Conservation (phyloP, 2,329 filamentous ascomycete genomes). For the Xylaria sp. region DNA sequence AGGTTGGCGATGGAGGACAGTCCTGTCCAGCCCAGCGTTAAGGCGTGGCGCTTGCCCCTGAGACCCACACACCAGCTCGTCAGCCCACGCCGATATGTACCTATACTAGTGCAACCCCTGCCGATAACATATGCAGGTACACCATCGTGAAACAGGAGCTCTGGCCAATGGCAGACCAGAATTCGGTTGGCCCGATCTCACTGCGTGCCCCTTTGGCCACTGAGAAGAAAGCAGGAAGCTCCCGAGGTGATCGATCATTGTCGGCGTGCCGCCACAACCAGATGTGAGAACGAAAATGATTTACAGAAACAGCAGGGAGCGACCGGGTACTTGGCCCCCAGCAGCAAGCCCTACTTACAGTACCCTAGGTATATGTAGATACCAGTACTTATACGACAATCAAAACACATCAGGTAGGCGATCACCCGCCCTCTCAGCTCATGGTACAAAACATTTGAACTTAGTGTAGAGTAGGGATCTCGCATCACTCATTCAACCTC, state of each 20-base stretch:
- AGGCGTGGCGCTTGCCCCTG: slow-evolving; percentile 42
- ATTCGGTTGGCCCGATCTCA: slow-evolving; percentile 1
- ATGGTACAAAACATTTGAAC: not conserved
- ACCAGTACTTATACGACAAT: not conserved
- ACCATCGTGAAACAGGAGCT: slow-evolving; percentile 46
- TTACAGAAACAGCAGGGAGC: not conserved
- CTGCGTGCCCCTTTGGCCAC: slow-evolving; percentile 14
- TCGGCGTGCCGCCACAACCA: slow-evolving; percentile 24
- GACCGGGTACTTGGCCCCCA: slow-evolving; percentile 21
- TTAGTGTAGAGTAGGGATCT: not conserved
- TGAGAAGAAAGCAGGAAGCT: slow-evolving; percentile 6
- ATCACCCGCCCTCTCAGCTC: slow-evolving; percentile 28
- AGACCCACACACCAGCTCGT: slow-evolving; percentile 39
- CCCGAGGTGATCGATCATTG: slow-evolving; percentile 19
- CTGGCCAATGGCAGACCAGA: slow-evolving; percentile 38
- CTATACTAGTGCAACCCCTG: slow-evolving; percentile 28
- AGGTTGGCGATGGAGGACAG: slow-evolving; percentile 9
- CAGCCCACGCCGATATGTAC: slow-evolving; percentile 16
- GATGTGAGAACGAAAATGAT: slow-evolving; percentile 7
- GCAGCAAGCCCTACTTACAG: slow-evolving; percentile 5
- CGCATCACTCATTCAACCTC: not conserved
- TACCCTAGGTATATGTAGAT: too few species aligned
- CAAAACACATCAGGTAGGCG: slow-evolving; percentile 12
- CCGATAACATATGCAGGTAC: slow-evolving; percentile 48
- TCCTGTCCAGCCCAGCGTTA: slow-evolving; percentile 32